Evolutionary conservation across 2,329 filamentous ascomycete species (phyloP), one percentile per base, ranked within the genome.

Genomic region (Dothideomycetidae sp.): DNA sequence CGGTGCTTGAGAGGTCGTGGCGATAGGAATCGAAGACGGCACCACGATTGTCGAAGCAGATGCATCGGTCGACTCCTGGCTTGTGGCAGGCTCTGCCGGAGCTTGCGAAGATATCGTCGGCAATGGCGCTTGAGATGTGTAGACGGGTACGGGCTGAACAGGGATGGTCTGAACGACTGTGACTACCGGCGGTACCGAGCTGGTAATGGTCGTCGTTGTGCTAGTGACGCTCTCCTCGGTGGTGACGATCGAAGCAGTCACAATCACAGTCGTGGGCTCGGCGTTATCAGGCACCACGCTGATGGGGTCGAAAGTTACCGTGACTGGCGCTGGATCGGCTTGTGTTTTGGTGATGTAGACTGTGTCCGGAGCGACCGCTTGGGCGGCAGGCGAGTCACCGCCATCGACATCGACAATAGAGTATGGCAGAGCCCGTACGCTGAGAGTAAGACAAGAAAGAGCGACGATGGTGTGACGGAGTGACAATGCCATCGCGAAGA

Each of bases 331-430:
- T 5, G 34, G 13, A n/a, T n/a, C n/a, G n/a, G n/a, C n/a, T n/a
- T n/a, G n/a, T n/a, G n/a, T n/a, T 11, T 11, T n/a, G 3, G 31
- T 16, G 10, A 31, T 29, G 4, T 29, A 31, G n/a, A 38, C 36
- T n/a, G 36, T 38, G 16, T 33, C 33, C 18, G 21, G 28, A 10
- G 29, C 17, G 5, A 14, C 36, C 33, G 36, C 29, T 13, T 14
- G n/a, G 4, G 29, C n/a, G 5, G 29, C 31, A 26, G 36, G 36
- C 12, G 39, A 21, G 13, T 32, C 35, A 30, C 39, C 15, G 35
- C 39, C 39, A 16, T 42, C 39, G 26, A 42, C 39, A 15, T 37
- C 33, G 29, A 42, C 39, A 12, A 42, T 33, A 12, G 35, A 42
- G 35, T 42, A 42, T 10, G 36, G 36, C 15, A 31, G 18, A 18